Conservation (phyloP, 192 early-diverging fungal species). For the Dissophora ornata region DNA sequence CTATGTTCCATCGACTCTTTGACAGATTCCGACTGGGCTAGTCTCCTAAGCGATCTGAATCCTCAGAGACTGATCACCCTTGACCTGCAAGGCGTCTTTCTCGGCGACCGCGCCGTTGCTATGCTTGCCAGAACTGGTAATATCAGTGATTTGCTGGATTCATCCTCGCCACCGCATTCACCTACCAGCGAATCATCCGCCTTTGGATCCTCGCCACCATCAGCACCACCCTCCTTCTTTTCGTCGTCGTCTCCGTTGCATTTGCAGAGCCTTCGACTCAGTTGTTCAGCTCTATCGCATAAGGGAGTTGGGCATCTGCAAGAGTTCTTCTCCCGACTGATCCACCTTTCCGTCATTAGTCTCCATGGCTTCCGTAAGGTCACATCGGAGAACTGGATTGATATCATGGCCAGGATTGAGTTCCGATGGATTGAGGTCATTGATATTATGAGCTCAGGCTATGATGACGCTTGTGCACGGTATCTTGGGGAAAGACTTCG, state of each 20-base stretch:
- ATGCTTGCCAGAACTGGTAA: neutral
- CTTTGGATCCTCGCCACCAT: conserved; percentile 11
- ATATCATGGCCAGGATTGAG: conserved; percentile 20
- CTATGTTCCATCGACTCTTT: conserved; percentile 37
- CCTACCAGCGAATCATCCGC: conserved; percentile 6
- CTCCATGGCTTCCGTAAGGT: conserved; percentile 47
- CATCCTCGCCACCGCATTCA: conserved; percentile 7
- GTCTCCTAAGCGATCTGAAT: conserved; percentile 21
- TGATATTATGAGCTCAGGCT: conserved; percentile 41
- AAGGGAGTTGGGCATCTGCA: conserved; percentile 16
- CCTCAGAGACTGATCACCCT: conserved; percentile 24
- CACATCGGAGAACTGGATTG: conserved; percentile 21
- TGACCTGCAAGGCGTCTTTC: conserved; percentile 30
- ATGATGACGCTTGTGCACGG: conserved; percentile 29
- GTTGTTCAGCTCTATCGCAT: conserved; percentile 20
- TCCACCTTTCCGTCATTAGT: conserved; percentile 32
- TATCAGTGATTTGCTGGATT: neutral
- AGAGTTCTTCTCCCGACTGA: conserved; percentile 31
- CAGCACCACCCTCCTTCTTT: conserved; percentile 23
- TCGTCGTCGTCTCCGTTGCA: conserved; percentile 15
- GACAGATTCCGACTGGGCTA: conserved; percentile 35
- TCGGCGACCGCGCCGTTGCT: conserved; percentile 36
- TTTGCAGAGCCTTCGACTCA: conserved; percentile 27
- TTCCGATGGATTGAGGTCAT: conserved; percentile 43
- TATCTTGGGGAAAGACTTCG: conserved; percentile 38